These are phyloP conservation scores for Pyricularia grisea DNA, from an alignment of 2,329 filamentous ascomycete genomes.

Conservation along the genomic window DNA sequence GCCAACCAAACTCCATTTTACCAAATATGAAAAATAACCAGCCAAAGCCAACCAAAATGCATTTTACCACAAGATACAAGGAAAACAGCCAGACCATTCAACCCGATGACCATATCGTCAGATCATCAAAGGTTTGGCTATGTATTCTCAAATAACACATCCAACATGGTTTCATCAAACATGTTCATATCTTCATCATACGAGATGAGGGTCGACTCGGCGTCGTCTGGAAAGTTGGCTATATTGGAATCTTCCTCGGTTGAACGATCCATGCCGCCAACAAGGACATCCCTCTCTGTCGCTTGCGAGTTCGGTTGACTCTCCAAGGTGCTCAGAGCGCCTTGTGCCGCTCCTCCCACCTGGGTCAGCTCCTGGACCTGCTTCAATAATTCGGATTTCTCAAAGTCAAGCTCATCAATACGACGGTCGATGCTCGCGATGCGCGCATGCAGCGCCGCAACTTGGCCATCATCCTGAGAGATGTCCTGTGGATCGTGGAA, in stretches of 20 bases:
- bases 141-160: background rate
- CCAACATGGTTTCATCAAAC: background rate
- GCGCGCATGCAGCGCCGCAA: background rate
- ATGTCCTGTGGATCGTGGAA: background rate
- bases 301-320: background rate
- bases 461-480: background rate
- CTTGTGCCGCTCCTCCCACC: background rate
- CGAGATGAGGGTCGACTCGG: background rate
- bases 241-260: background rate
- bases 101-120: background rate
- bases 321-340: background rate
- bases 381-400: background rate
- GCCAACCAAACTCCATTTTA: background rate
- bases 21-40: background rate
- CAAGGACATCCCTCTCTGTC: conserved; percentile 13
- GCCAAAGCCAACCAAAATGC: background rate
- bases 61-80: background rate
- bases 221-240: conserved; percentile 5
- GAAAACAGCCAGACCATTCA: background rate
- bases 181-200: background rate
- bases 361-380: background rate
- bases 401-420: background rate
- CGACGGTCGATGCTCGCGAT: background rate
- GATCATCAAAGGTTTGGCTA: background rate
- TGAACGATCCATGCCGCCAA: conserved; percentile 17